Base-by-base conservation (phyloP, 495 filamentous ascomycete species). In the Pseudomonodictys pantanalensis region DNA sequence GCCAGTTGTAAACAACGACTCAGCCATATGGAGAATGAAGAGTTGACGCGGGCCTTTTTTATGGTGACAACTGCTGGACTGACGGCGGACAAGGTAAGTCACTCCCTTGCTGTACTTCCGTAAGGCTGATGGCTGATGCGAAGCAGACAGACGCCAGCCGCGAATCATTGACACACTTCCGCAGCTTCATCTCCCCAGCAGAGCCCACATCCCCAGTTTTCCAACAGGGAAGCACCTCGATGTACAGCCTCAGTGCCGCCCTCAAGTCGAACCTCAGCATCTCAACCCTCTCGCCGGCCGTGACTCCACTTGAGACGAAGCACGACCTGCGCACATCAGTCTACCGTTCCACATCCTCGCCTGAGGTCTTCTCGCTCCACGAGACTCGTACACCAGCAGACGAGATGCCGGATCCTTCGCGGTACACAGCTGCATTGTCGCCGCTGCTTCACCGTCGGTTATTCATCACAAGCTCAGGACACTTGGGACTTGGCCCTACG, bases 401-500 rank as follows among this genome's bases (percentile, higher is more conserved):
- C 15, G 33, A 55, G 8, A 5, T 20, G 10, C 52, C 26, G 4
- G 52, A 57, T 48, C 42, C 53, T 18, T 15, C 42, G 5, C 41
- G 28, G 8, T 35, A 57, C 30, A 47, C 42, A 35, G n/a, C 15
- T 22, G 52, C 35, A 17, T n/a, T 45, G 7, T 3, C 35, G 18
- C 38, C 25, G 11, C 52, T 55, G 11, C 20, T 41, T 18, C 17
- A 53, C 33, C 32, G 50, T 25, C 38, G 52, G 17, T 7, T 46
- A 2, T 56, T 56, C 39, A 46, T 46, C 38, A 56, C 52, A 4
- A 28, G 3, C 2, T 33, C 24, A 11, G 52, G 52, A 8, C 41
- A 32, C 24, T 15, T 56, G 5, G 52, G 52, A 6, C 52, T 56
- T 5, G 52, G 52, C 17, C 52, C 52, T 28, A 41, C 52, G n/a